Base-by-base conservation (phyloP, 768 basidiomycete genomes). In the Leccinellum luteum region DNA sequence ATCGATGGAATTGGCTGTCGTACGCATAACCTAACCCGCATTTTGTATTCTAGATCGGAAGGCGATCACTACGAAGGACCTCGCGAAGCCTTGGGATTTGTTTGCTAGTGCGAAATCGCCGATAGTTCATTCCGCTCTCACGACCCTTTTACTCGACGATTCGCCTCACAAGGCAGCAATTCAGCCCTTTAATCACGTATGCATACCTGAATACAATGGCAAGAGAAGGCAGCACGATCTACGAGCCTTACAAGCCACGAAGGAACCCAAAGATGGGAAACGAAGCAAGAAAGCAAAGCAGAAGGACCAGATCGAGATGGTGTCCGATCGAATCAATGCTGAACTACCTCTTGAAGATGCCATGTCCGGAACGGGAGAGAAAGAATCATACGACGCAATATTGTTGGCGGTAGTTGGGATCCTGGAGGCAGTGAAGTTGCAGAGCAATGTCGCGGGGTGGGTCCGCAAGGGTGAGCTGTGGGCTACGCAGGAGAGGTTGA, bases 151-250 rank as follows among this genome's bases (percentile, higher is more conserved):
- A 27, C 69, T 83, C 12, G 81, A 83, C 57, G 82, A 83, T 60
- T 83, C 83, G 14, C 75, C 76, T 27, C 72, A 70, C 58, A 83
- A 83, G 62, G 82, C 87, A 0, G 78, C 74, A 28, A 75, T 87
- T 15, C 92, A 94, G 66, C 92, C 91, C 0, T 89, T 82, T 75
- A 94, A 90, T 66, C 92, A 94, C 66, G 73, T 93, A 21, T 90
- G 87, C 65, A 80, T 93, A 61, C 78, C 74, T 10, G 90, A 92
- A 66, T 93, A 92, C 66, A 75, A 78, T 14, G 74, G 69, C 2
- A 62, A 72, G 9, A 74, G 73, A 66, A 79, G 86, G 28, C 65
- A 66, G 17, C 59, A 60, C 17, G 79, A 81, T 56, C 60, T 80
- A 19, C 70, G 58, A 13, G 60, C 56, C 7, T 60, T 79, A 7